A percentile compares a stretch with the other conserved stretches of the same genome.
Evolutionary conservation across 2,329 filamentous ascomycete genomes (phyloP).

Genomic region (Amauroascus verrucosus): DNA sequence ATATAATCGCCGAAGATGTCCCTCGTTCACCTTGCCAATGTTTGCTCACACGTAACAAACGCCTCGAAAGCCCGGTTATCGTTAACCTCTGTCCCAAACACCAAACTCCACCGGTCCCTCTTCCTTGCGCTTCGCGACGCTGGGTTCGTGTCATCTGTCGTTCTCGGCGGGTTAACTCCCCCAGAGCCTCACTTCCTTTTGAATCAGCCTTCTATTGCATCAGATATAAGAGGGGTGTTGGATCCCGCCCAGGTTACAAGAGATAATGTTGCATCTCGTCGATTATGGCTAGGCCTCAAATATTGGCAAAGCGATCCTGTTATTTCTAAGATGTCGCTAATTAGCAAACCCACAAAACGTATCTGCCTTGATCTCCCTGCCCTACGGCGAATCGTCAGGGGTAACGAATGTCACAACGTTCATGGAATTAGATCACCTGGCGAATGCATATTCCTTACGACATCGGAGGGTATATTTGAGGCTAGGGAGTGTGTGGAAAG

Average conservation of each 20-base stretch:
- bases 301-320: constrained; percentile 80
- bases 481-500: constrained; percentile 69
- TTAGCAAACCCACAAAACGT: constrained; percentile 64
- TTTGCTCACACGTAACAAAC: constrained; percentile 88
- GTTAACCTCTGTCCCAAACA: constrained; percentile 71
- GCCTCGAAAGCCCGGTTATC: constrained; percentile 72
- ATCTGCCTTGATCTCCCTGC: constrained; percentile 55
- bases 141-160: constrained; percentile 71
- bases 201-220: constrained; percentile 39
- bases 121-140: constrained; percentile 68
- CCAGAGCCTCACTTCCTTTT: constrained; percentile 45
- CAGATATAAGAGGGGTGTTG: constrained; percentile 21
- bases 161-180: constrained; percentile 56
- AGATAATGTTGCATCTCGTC: constrained; percentile 60
- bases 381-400: constrained; percentile 57
- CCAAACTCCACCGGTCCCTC: constrained; percentile 68
- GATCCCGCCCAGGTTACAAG: constrained; percentile 54
- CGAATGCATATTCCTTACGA: constrained; percentile 71
- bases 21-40: constrained; percentile 62
- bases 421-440: constrained; percentile 64
- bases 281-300: constrained; percentile 83
- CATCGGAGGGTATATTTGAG: constrained; percentile 69
- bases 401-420: constrained; percentile 55
- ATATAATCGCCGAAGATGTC: constrained; percentile 44
- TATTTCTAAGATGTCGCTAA: constrained; percentile 52